Base-by-base conservation (phyloP, 2,329 filamentous ascomycete genomes). In the Colletotrichum incanum region DNA sequence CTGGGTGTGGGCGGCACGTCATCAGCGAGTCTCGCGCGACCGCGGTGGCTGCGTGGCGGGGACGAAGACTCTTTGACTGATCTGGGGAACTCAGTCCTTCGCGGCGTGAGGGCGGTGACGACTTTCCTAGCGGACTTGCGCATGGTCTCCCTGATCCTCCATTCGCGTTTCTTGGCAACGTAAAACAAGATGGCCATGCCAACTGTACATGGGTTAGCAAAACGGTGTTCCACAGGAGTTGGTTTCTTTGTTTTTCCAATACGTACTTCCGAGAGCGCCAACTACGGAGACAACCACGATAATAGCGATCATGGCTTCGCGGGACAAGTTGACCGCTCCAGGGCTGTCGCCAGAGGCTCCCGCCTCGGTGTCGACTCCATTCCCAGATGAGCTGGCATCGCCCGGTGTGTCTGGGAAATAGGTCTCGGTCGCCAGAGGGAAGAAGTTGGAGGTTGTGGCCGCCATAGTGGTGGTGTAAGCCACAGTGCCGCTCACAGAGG, bases 161-260 rank as follows among this genome's bases (percentile, higher is more conserved):
- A 96, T 81, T 95, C 93, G 58, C 92, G 90, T 84, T 94, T 95
- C 86, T 96, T 96, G 67, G 94, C 93, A 47, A 96, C 80, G 80
- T 92, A 94, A 84, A 93, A 97, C 37, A 96, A 89, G 2, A 90
- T 83, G 3, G 91, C 89, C 43, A 88, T 92, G 28, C 86, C 86
- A 74, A 92, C 93, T 93, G 75, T 50, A 58, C 12, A 1, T n/a
- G 26, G 43, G 70, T 72, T 14, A 66, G 71, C 28, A 54, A 61
- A 61, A 34, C 5, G 45, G 8, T 39, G 49, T 66, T 14, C 1
- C 0, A n/a, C 55, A 65, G 61, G 67, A 62, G 43, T 50, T 56
- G n/a, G 34, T 31, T 5, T 39, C 28, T 56, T 37, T 37, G 23
- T 39, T 39, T 41, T 34, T 5, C 28, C 28, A 31, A 37, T 54